Conservation (phyloP, 768 basidiomycete species). For the Boletus rubropictus region DNA sequence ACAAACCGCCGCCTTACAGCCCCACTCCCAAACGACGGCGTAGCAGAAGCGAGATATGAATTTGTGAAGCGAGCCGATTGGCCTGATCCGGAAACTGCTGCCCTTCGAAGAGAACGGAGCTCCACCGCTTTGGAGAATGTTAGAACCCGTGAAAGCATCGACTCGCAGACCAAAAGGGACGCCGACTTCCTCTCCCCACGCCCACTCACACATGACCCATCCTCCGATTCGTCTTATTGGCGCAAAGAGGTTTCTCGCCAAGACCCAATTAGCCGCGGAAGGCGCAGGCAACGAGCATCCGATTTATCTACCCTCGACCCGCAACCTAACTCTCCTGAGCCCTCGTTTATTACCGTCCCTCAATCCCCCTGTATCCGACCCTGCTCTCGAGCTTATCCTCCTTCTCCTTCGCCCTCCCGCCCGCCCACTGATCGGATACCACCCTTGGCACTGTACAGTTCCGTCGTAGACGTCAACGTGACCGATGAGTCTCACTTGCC, state of each 20-base stretch:
- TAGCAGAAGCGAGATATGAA: constrained; percentile 66
- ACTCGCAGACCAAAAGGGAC: constrained; percentile 20
- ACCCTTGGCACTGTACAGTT: constrained; percentile 24
- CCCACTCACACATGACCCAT: constrained; percentile 39
- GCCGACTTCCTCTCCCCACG: constrained; percentile 23
- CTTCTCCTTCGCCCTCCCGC: constrained; percentile 46
- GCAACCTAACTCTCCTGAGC: constrained; percentile 26
- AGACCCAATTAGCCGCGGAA: constrained; percentile 47
- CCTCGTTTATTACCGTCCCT: constrained; percentile 24
- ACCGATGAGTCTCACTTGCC: not conserved
- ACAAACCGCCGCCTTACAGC: constrained; percentile 31
- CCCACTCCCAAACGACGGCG: constrained; percentile 42
- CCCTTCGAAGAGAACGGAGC: constrained; percentile 64
- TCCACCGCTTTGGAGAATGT: constrained; percentile 52
- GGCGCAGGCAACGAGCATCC: constrained; percentile 51
- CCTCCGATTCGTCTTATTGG: constrained; percentile 51
- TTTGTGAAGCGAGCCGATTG: constrained; percentile 83
- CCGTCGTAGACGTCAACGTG: constrained; percentile 6
- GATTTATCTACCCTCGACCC: constrained; percentile 36
- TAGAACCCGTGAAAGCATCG: constrained; percentile 44
- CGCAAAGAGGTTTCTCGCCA: constrained; percentile 45
- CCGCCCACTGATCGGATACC: constrained; percentile 37
- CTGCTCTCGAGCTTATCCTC: constrained; percentile 45
- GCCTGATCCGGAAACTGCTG: constrained; percentile 74
- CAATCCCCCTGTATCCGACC: constrained; percentile 39